Evolutionary conservation across 768 basidiomycete genomes (phyloP), one percentile per base, ranked within the genome.

Genomic region (Tulasnella sp.): DNA sequence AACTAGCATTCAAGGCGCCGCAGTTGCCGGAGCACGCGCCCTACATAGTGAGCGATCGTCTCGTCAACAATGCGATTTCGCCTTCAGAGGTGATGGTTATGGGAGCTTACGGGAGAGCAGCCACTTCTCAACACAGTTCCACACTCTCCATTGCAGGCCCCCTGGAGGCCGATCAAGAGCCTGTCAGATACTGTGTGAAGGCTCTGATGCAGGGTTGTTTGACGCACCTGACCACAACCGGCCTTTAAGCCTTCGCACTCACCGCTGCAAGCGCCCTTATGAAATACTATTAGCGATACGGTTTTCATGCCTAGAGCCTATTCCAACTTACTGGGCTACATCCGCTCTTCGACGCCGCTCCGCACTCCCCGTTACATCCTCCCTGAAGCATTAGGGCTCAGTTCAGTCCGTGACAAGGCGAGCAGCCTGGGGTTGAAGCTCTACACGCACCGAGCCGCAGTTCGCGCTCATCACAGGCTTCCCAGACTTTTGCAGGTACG

Each of bases 351-450:
- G n/a, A n/a, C n/a, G n/a, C n/a, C n/a, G n/a, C n/a, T n/a, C 52
- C 53, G 25, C 53, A 54, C 43, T 54, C 53, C 3, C 53, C 53
- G 38, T 54, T 54, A 22, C 53, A 56, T 21, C 54, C 54, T n/a
- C 54, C 43, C 54, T 56, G 30, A 2, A 48, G 27, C 11, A 22
- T 7, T 7, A 7, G 27, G n/a, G 27, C 5, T n/a, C 5, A 7
- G 46, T 22, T 5, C 5, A 48, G 5, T n/a, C 27, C 7, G 11
- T 48, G 5, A n/a, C 19, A 5, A 22, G 11, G n/a, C 27, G 46
- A 48, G n/a, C 7, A 48, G 7, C 19, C 5, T 48, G 7, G 27
- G 46, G 7, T 21, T 48, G 46, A 11, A 5, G 7, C 46, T 11
- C 5, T 48, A 15, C 34, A 38, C 34, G 34, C 46, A 48, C 46